Percentiles rank a stretch among this genome's conserved stretches.
Evolutionary conservation across 2,329 filamentous ascomycete genomes (phyloP).

Genomic region (Colletotrichum melonis): DNA sequence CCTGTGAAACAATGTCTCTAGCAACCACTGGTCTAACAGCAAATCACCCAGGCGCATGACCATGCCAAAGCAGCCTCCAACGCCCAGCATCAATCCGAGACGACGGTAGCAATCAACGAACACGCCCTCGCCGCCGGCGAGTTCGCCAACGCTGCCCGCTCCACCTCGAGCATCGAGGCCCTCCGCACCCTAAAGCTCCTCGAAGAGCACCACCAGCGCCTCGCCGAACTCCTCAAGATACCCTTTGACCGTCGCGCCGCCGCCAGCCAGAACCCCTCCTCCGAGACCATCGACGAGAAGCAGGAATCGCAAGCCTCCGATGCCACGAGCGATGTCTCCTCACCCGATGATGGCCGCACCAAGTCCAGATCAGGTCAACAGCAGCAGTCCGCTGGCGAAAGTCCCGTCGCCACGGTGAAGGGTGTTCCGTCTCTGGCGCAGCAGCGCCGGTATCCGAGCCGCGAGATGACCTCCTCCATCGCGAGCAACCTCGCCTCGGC

Average conservation of each 20-base stretch:
- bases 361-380: conserved; percentile 34
- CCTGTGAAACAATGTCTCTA: conserved; percentile 20
- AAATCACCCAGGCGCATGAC: conserved; percentile 77
- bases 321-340: background rate
- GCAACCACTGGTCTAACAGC: conserved; percentile 4
- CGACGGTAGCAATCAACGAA: conserved; percentile 85
- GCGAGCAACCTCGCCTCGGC: conserved; percentile 90
- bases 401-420: conserved; percentile 39
- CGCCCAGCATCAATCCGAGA: conserved; percentile 79
- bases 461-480: conserved; percentile 84
- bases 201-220: conserved; percentile 86
- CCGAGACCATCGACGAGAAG: conserved; percentile 53
- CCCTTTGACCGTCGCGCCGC: conserved; percentile 64
- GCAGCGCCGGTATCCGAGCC: conserved; percentile 65
- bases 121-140: conserved; percentile 90
- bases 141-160: conserved; percentile 84
- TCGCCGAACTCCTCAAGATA: conserved; percentile 84
- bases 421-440: conserved; percentile 48
- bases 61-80: conserved; percentile 87
- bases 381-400: conserved; percentile 22
- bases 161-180: conserved; percentile 77
- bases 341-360: conserved; percentile 36
- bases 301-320: conserved; percentile 37
- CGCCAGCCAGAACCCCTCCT: conserved; percentile 42
- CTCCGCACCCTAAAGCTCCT: conserved; percentile 86